Base-by-base conservation (phyloP, 768 basidiomycete species). In the Termitomyces sp. region DNA sequence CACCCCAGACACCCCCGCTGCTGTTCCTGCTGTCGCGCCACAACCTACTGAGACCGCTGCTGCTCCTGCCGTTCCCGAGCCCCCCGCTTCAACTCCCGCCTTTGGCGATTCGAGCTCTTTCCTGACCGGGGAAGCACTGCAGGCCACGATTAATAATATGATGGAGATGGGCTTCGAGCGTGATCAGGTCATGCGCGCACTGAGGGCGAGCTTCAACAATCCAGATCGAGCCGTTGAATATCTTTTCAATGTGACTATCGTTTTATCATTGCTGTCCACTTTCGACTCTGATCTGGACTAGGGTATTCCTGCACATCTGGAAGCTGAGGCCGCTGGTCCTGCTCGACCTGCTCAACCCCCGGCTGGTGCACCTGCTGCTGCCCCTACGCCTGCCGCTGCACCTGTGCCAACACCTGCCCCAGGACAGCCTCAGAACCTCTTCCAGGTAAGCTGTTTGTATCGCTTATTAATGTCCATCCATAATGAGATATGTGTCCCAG, bases 181-280 rank as follows among this genome's bases (percentile, higher is more conserved):
- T 42, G 94, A 95, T 4, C 85, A 93, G 68, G 93, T 98, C 45
- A 74, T 87, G 68, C 84, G 88, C 16, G 95, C 96, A 4, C 72
- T 99, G 72, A 82, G 94, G 61, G 97, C 96, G 32, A 95, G 92
- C 70, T 99, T 84, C 78, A 99, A 99, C 75, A 98, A 99, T 75
- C 92, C 97, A 8, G 95, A 98, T 68, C 85, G 97, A 35, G 97
- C 97, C 7, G 96, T 94, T n/a, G 97, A 99, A 73, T 99, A 99
- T 74, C 78, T 99, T 58, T 89, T 98, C 85, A 96, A 71, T 62
- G 96, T 96, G 89, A 77, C 13, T 38, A 45, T 13, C 20, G 33
- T 57, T 45, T 11, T 13, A 52, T 65, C 51, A 44, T 50, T 45
- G 48, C 45, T 45, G 22, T 50, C 32, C 13, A 13, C 22, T 39